Base-by-base conservation (phyloP, 2,329 filamentous ascomycete genomes). In the Paraphoma sp. region DNA sequence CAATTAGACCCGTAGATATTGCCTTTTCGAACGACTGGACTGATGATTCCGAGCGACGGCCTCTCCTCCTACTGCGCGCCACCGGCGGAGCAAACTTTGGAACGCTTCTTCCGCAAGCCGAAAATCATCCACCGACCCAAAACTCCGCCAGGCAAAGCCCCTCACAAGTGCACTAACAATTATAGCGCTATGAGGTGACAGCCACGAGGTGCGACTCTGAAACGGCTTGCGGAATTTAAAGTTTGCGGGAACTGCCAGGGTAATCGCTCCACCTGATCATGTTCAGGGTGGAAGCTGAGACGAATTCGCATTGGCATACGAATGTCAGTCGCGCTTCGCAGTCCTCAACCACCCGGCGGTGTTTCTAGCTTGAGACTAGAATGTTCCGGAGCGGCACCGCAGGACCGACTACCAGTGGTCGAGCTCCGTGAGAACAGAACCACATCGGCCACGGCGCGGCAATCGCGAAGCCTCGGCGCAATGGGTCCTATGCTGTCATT, bases 161-260 rank as follows among this genome's bases (percentile, higher is more conserved):
- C 41, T 46, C 42, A 30, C 38, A 45, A 42, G 9, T 14, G n/a
- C 42, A 8, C 45, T 36, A 53, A 48, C 43, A 14, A 38, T 43
- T 23, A 48, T 64, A 64, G 59, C 53, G 59, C 47, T 43, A 8
- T 47, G 23, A 5, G 36, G 44, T 30, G 41, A 48, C 46, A 44
- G 49, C 56, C 59, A 60, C 54, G 52, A 64, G 54, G 51, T 47
- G 45, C 33, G 38, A 44, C 46, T 47, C 57, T 68, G 66, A 68
- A 69, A 69, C 66, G 52, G 53, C 53, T 61, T 52, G 51, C 41
- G 48, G 51, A 52, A 47, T 59, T 66, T 64, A 69, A 48, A 67
- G 59, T 67, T 62, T 60, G 52, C 62, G 65, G 65, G 65, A 57
- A 42, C 55, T 45, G 49, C 56, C 55, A 51, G 53, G 57, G 29